Conservation (phyloP, 2,329 filamentous ascomycete species). For the Ophiosphaerella korrae region DNA sequence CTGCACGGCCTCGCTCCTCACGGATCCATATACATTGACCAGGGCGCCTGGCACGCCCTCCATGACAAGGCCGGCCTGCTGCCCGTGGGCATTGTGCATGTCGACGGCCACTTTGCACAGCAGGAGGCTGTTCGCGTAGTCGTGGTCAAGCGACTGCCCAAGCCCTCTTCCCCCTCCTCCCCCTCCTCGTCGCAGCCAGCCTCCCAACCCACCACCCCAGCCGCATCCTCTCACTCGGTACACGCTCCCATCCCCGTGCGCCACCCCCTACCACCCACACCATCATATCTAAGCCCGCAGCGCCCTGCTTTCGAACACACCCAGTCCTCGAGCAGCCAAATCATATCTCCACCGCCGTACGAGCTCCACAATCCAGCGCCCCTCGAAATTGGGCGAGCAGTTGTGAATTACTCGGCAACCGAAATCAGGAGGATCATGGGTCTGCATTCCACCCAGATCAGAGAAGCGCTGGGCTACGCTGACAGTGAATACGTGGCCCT, state of each 20-base stretch:
- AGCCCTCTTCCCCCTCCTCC: conserved; percentile 7
- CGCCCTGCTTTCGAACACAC: conserved; percentile 7
- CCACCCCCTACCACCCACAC: conserved; percentile 19
- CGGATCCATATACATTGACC: conserved; percentile 89
- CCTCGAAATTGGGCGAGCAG: conserved; percentile 79
- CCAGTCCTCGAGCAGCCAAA: conserved; percentile 13
- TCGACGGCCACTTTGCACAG: conserved; percentile 85
- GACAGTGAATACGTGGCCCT: conserved; percentile 94
- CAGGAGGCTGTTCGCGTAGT: conserved; percentile 90
- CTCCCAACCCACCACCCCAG: conserved; percentile 13
- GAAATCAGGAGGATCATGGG: conserved; percentile 88
- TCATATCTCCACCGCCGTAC: conserved; percentile 24
- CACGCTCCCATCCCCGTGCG: conserved; percentile 25
- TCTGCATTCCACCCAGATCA: conserved; percentile 79
- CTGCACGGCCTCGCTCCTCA: conserved; percentile 89
- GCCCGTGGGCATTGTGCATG: conserved; percentile 86
- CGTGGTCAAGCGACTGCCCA: conserved; percentile 68
- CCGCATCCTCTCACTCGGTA: conserved; percentile 21
- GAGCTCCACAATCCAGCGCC: conserved; percentile 46
- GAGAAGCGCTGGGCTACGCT: conserved; percentile 80
- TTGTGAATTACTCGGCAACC: conserved; percentile 89
- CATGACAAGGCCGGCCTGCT: conserved; percentile 84
- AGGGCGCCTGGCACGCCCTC: conserved; percentile 82
- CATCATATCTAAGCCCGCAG: neutral
- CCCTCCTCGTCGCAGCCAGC: conserved; percentile 11